Evolutionary conservation across 1,284 basidiomycete genomes (phyloP), one percentile per base, ranked within the genome.

Genomic region (Mycena citricolor): DNA sequence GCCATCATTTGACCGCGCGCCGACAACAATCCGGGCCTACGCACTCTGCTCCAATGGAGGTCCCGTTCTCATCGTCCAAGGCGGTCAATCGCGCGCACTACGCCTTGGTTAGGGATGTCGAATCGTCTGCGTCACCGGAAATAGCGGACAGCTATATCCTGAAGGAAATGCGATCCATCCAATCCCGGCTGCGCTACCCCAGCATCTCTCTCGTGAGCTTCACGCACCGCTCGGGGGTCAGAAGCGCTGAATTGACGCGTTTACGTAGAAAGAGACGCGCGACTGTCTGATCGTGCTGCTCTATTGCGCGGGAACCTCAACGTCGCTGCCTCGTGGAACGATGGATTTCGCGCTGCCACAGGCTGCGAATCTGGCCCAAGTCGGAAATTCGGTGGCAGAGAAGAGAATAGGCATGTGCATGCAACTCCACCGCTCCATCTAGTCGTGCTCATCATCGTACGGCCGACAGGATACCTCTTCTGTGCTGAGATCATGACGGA

Each of bases 31-130:
- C 14, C 39, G 16, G 14, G 32, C 21, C 41, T 22, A n/a, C n/a
- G n/a, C n/a, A n/a, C n/a, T n/a, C n/a, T n/a, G n/a, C n/a, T n/a
- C n/a, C n/a, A n/a, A 87, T 88, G 85, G 75, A 87, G 32, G 75
- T 86, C 11, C 81, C 86, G 6, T 89, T 85, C 62, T 66, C 74
- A 38, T 81, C 82, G 11, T 90, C 87, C 25, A 83, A 85, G 29
- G 86, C 87, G 17, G 69, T 83, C 50, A 86, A 74, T 64, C 74
- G 84, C 56, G 71, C 74, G 12, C 84, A 90, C 51, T 90, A 88
- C 62, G 65, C 74, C 26, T 69, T 90, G 26, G 82, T 89, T 32
- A 75, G 80, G 43, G 81, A 77, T 51, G 71, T 87, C 10, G 87
- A 90, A 62, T 69, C 69, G 24, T 74, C 82, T 4, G 48, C 62